Percentiles rank a stretch among this genome's conserved stretches.
phyloP scores from a whole-genome alignment of 1,139 yeast genomes.

The Scheffersomyces parashehatae region DNA sequence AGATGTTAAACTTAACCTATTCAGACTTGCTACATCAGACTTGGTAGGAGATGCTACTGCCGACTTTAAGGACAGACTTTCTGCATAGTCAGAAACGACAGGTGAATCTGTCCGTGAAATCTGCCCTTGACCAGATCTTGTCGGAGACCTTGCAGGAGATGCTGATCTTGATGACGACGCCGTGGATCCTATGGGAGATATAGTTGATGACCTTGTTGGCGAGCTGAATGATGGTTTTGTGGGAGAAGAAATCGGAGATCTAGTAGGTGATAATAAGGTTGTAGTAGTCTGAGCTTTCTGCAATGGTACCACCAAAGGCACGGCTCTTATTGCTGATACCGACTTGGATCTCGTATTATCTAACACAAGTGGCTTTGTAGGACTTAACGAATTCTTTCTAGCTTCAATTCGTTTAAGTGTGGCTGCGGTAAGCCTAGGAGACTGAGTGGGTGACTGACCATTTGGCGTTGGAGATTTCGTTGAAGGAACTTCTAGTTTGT shows the following conservation, averaged over 20 bases:
- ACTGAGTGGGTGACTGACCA: slow-evolving; percentile 6
- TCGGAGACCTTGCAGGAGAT: slow-evolving; percentile 1
- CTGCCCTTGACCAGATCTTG: too few species aligned
- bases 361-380: slow-evolving; percentile 3
- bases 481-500: background rate
- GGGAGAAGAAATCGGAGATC: background rate
- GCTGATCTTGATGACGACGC: background rate
- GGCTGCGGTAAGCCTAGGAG: slow-evolving; percentile 27
- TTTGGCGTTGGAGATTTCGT: background rate
- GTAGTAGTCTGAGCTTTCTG: background rate
- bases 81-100: too few species aligned
- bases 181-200: too few species aligned
- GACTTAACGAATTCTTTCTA: slow-evolving; percentile 7
- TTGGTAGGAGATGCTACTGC: too few species aligned
- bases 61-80: too few species aligned
- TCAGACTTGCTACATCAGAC: too few species aligned
- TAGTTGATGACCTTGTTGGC: too few species aligned
- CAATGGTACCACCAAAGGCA: background rate
- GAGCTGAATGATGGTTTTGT: slow-evolving; percentile 2
- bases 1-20: too few species aligned
- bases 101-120: too few species aligned
- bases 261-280: slow-evolving; percentile 4
- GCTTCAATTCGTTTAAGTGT: slow-evolving; percentile 36
- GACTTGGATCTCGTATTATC: background rate
- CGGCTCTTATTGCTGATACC: background rate